Base-by-base conservation (phyloP, 208 protist species). In the Porcisia deanei region DNA sequence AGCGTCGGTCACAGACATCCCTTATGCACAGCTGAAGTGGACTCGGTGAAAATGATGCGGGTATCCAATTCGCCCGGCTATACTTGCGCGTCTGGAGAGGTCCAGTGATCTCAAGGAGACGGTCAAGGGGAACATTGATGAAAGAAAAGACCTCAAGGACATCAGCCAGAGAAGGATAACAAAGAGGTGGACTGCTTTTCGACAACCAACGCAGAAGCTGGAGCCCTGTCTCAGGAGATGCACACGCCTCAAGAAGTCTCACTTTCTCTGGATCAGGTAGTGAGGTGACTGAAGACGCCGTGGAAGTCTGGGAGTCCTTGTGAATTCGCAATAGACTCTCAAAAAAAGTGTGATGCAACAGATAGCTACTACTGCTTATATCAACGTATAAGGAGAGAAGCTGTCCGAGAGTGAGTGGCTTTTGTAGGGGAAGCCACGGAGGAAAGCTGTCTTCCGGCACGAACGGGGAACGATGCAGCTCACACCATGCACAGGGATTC, bases 351-450 rank as follows among this genome's bases (percentile, higher is more conserved):
- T 88, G 90, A 22, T 85, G 85, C 25, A 96, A 66, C 37, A 97
- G 75, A 65, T 95, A 97, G 75, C 89, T 91, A 75, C 85, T 89
- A 73, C 91, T 94, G 79, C 83, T 88, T 47, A 97, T 79, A 75
- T 97, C 93, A 5, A 96, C 88, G 75, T 92, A 95, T 55, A 90
- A 85, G 25, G 90, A 85, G 25, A 97, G 80, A 41, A 97, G 81
- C 41, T 88, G 78, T 16, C 83, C 79, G 18, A 97, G 85, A 7
- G 87, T 91, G 63, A 97, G 79, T 12, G 83, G 73, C n/a, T 80
- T 58, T 25, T 85, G 80, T 9, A 89, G 73, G 7, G 93, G 93
- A 30, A 97, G 81, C 91, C 93, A 97, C 12, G 88, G 87, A 14
- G 93, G 93, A 73, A 95, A 95, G 61, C 87, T 78, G 45, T 85